Evolutionary conservation across 2,329 filamentous ascomycete species (phyloP).

Genomic region (Pseudophaeomoniella oleicola): DNA sequence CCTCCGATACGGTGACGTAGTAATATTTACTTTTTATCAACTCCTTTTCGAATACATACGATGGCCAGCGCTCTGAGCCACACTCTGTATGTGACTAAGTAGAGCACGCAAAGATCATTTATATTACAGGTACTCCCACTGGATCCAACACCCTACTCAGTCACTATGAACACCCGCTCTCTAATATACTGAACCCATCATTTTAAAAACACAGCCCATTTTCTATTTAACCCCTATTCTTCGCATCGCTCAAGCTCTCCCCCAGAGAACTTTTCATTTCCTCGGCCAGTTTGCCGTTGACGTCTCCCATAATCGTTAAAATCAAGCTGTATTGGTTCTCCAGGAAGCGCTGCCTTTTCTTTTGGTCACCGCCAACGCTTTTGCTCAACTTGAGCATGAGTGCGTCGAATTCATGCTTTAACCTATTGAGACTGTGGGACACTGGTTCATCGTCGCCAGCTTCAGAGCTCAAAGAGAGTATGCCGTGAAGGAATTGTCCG

Average conservation of each 20-base stretch:
- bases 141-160: no score
- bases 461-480: conserved; percentile 71
- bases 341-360: conserved; percentile 75
- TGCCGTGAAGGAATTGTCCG: conserved; percentile 76
- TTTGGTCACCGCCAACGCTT: conserved; percentile 54
- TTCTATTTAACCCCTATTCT: conserved; percentile 3
- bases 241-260: conserved; percentile 25
- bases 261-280: conserved; percentile 69
- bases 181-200: no score
- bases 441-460: conserved; percentile 91
- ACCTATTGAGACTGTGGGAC: conserved; percentile 58
- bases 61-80: no score
- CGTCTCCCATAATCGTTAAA: conserved; percentile 70
- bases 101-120: no score
- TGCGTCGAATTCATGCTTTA: conserved; percentile 68
- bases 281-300: conserved; percentile 33
- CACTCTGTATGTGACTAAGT: no score
- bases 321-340: conserved; percentile 94
- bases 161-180: no score
- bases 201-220: no score
- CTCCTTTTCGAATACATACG: no score
- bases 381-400: conserved; percentile 69
- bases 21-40: no score
- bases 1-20: no score
- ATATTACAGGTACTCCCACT: no score